phyloP scores from a whole-genome alignment of 768 basidiomycete genomes.

The Pulveroboletus sp. region DNA sequence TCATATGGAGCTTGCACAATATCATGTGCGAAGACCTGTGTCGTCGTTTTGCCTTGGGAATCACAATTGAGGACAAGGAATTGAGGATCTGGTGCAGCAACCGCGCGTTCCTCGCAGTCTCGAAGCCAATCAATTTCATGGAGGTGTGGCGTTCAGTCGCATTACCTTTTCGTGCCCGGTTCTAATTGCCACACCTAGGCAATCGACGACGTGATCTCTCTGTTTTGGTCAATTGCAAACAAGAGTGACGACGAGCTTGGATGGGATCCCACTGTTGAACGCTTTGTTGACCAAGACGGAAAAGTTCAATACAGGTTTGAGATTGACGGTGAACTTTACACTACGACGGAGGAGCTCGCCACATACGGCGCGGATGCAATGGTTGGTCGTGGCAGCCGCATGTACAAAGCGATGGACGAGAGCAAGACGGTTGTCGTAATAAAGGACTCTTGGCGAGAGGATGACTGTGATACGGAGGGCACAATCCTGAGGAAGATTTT shows the following conservation, averaged over 20 bases:
- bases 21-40: conserved; percentile 29
- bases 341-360: background rate
- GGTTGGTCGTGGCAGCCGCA: background rate
- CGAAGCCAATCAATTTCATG: background rate
- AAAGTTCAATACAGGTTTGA: background rate
- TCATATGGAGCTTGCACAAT: conserved; percentile 26
- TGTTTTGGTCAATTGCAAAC: conserved; percentile 6
- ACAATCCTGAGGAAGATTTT: background rate
- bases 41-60: conserved; percentile 24
- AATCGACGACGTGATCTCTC: conserved; percentile 1
- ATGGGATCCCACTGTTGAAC: conserved; percentile 9
- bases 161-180: background rate
- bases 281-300: background rate
- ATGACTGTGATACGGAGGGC: background rate
- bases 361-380: conserved; percentile 1
- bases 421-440: background rate
- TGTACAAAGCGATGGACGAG: conserved; percentile 5
- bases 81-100: conserved; percentile 28
- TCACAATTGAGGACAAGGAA: conserved; percentile 23
- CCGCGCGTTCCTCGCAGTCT: background rate
- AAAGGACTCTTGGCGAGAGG: conserved; percentile 12
- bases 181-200: background rate
- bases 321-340: background rate
- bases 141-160: background rate
- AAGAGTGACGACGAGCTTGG: background rate